phyloP scores from a whole-genome alignment of 495 filamentous ascomycete species.

The Chaetomium tenue region DNA sequence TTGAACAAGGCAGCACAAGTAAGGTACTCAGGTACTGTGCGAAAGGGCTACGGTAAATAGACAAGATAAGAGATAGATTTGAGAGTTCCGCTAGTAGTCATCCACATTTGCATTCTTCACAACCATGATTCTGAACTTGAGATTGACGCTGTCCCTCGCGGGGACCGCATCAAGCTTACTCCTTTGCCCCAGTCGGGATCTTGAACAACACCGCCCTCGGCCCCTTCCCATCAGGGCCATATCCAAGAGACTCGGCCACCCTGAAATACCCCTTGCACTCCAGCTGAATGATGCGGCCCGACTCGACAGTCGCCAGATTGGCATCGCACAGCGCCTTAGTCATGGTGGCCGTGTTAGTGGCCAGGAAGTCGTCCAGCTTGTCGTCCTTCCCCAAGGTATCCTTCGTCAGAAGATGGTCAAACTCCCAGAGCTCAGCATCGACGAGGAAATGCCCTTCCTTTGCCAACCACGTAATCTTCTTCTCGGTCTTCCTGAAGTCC shows the following conservation, averaged over 20 bases:
- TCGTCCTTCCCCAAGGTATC: slow-evolving; percentile 81
- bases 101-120: no score
- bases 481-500: slow-evolving; percentile 77
- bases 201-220: slow-evolving; percentile 14
- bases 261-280: slow-evolving; percentile 12
- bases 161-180: no score
- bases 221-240: background rate
- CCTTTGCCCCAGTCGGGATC: slow-evolving; percentile 10
- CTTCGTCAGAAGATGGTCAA: slow-evolving; percentile 87
- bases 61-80: background rate
- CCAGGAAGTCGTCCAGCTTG: slow-evolving; percentile 73
- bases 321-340: slow-evolving; percentile 9
- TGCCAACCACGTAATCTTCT: slow-evolving; percentile 86
- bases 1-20: background rate
- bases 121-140: no score
- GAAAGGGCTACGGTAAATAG: no score
- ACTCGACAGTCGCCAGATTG: background rate
- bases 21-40: no score
- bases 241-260: slow-evolving; percentile 5
- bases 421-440: slow-evolving; percentile 76
- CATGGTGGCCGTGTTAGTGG: slow-evolving; percentile 58
- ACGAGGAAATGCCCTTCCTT: slow-evolving; percentile 66
- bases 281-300: background rate
- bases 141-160: no score
- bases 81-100: no score